phyloP scores from a whole-genome alignment of 1,139 yeast genomes.

The Protomyces gravidus region DNA sequence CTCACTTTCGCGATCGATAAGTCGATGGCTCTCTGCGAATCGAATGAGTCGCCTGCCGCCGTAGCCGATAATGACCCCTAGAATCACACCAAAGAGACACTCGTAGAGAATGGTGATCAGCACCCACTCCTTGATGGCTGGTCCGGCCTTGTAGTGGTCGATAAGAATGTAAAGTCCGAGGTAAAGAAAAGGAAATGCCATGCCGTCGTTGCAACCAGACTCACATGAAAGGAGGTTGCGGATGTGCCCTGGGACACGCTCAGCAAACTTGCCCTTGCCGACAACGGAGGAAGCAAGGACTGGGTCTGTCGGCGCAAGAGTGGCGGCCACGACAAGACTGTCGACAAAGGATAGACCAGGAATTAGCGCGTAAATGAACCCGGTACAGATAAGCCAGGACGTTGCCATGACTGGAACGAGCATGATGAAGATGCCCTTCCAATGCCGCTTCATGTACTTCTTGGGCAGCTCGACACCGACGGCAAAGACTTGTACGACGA shows the following conservation, averaged over 20 bases:
- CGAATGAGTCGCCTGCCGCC: conserved; percentile 66
- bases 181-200: conserved; percentile 93
- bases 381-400: conserved; percentile 87
- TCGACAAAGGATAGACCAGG: conserved; percentile 77
- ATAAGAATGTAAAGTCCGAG: conserved; percentile 54
- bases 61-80: conserved; percentile 78
- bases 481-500: conserved; percentile 92
- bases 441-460: conserved; percentile 85
- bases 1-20: conserved; percentile 82
- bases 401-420: conserved; percentile 88
- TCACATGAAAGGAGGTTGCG: conserved; percentile 87
- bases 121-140: conserved; percentile 54
- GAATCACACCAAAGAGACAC: conserved; percentile 74
- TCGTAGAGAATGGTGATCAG: conserved; percentile 77
- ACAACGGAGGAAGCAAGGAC: conserved; percentile 97
- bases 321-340: conserved; percentile 77
- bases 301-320: conserved; percentile 97
- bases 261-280: conserved; percentile 96
- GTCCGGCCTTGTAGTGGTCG: conserved; percentile 26
- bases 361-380: conserved; percentile 76
- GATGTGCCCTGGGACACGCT: conserved; percentile 92
- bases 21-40: conserved; percentile 66
- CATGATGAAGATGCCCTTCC: conserved; percentile 74
- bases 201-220: conserved; percentile 96
- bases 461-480: conserved; percentile 96